Conservation (phyloP, 2,329 filamentous ascomycete species). For the Alternaria rosae region DNA sequence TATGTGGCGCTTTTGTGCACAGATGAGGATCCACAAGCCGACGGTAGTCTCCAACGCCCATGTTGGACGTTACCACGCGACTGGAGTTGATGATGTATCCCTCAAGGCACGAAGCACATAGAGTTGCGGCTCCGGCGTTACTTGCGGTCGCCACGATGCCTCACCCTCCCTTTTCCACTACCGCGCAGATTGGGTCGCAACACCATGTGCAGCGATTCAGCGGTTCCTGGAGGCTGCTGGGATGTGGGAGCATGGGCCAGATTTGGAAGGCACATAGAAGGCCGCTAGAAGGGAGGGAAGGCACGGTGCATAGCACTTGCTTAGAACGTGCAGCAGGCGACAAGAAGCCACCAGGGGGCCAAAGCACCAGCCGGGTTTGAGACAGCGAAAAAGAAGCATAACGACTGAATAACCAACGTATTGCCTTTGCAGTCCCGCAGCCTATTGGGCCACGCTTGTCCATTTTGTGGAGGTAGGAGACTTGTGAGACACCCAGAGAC, state of each 20-base stretch:
- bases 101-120: no score
- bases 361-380: constrained; percentile 24
- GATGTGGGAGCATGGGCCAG: constrained; percentile 20
- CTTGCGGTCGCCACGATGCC: not conserved
- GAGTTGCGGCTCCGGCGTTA: not conserved
- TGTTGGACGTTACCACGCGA: not conserved
- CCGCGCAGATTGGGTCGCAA: constrained; percentile 7
- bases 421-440: constrained; percentile 10
- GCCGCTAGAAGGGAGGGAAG: constrained; percentile 32
- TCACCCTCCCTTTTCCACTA: not conserved
- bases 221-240: constrained; percentile 22
- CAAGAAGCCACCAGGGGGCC: constrained; percentile 27
- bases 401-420: constrained; percentile 19
- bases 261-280: constrained; percentile 34
- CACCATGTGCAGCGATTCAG: constrained; percentile 15
- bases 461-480: constrained; percentile 12
- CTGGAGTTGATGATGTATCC: not conserved
- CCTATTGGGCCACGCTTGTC: constrained; percentile 23
- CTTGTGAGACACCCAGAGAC: constrained; percentile 20
- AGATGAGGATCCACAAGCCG: constrained; percentile 32
- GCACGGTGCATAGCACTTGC: constrained; percentile 28
- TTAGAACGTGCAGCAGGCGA: constrained; percentile 30
- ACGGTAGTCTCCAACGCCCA: constrained; percentile 11
- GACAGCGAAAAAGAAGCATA: constrained; percentile 18
- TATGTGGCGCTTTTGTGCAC: constrained; percentile 43